Conservation (phyloP, 495 filamentous ascomycete genomes). For the Hyphodiscus hymeniophilus region DNA sequence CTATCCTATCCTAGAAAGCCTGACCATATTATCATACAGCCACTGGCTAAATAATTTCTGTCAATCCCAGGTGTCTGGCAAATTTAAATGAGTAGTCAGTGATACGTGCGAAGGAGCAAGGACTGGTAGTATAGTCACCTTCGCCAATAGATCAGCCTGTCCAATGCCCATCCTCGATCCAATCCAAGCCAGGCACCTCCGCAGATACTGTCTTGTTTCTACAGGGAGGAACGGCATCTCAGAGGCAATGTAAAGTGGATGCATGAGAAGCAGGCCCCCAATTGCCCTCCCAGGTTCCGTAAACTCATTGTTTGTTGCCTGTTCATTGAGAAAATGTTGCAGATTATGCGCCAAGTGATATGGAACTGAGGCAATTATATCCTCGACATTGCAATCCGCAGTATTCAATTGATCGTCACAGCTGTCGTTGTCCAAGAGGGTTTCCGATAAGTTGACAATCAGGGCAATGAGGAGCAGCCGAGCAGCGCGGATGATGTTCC, state of each 20-base stretch:
- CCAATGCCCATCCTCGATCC: slow-evolving; percentile 28
- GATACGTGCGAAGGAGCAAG: background rate
- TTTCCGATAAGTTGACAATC: background rate
- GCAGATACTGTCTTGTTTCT: slow-evolving; percentile 22
- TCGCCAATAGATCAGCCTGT: slow-evolving; percentile 20
- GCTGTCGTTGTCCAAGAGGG: background rate
- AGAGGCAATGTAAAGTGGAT: slow-evolving; percentile 25
- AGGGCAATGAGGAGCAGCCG: slow-evolving; percentile 15
- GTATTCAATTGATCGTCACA: background rate
- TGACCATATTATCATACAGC: slow-evolving; percentile 9
- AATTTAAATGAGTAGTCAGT: background rate
- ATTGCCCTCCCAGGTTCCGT: slow-evolving; percentile 20
- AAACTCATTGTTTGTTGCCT: slow-evolving; percentile 3
- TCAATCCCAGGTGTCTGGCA: slow-evolving; percentile 2
- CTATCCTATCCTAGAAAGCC: slow-evolving; percentile 2
- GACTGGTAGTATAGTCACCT: background rate
- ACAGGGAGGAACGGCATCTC: slow-evolving; percentile 20
- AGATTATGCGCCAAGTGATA: slow-evolving; percentile 26
- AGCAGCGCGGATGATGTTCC: slow-evolving; percentile 26
- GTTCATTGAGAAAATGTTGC: slow-evolving; percentile 20
- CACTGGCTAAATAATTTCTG: slow-evolving; percentile 3
- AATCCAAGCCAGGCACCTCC: slow-evolving; percentile 27
- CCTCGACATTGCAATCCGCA: slow-evolving; percentile 14
- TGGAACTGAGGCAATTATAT: slow-evolving; percentile 28
- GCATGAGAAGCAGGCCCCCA: slow-evolving; percentile 29